Base-by-base conservation (phyloP, 2,329 filamentous ascomycete genomes). In the Pseudomassariella vexata region DNA sequence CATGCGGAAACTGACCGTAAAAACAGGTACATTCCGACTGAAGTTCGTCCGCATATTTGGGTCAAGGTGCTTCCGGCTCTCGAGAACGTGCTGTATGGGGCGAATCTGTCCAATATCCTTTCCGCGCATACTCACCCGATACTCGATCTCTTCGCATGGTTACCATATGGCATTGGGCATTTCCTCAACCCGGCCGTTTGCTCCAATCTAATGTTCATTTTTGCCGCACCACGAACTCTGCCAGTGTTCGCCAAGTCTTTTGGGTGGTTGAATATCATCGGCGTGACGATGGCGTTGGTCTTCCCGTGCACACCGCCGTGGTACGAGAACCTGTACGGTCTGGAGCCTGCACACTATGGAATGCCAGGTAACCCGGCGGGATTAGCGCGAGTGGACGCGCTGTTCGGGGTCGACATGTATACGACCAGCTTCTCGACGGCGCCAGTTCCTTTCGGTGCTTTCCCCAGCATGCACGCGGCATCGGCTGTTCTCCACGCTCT, bases 251-350 rank as follows among this genome's bases (percentile, higher is more conserved):
- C 86, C 11, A 81, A 82, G 47, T 79, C 82, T 30, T 95, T 95
- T 48, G 90, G 90, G 37, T 95, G 90, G 71, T 83, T 95, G 77
- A 92, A 88, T 62, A 76, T 95, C 42, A 68, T 81, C 9, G 90
- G 88, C 32, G 90, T 95, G 35, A 76, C 81, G 19, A 89, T 94
- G 44, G 89, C 95, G 63, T 71, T 95, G 33, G 60, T 88, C 40
- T 94, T 95, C 62, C 90, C 90, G 2, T 95, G 90, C 67, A 92
- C 89, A 16, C 86, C 90, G 17, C 90, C 90, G 2, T 96, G 90
- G 90, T 96, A 95, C 53, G 90, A 95, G 69, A 94, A 92, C 59
- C 72, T 85, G 50, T 87, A 95, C 57, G 90, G 90, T 11, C 68
- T 95, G 31, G 86, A 86, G 19, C 89, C 90, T 3, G 90, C 90